Evolutionary conservation across 805 yeast species (phyloP), one percentile per base, ranked within the genome.

Genomic region (Saturnispora silvae): DNA sequence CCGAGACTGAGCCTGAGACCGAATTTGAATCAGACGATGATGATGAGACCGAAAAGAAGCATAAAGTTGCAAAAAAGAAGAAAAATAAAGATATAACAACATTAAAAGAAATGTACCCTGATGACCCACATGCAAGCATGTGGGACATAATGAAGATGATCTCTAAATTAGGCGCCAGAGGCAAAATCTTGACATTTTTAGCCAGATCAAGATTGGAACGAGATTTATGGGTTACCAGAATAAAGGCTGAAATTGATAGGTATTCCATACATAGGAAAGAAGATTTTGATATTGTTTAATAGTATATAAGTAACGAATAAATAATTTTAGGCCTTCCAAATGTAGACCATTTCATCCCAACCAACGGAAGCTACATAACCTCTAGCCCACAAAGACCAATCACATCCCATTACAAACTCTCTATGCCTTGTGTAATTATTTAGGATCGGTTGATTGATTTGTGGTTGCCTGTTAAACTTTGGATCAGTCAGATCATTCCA

Each of bases 311-410:
- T 24, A 30, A 40, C 17, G 32, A 24, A 11, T 26, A 6, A 13
- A 13, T 26, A 13, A n/a, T 26, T 23, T 20, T 25, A 36, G 9
- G 82, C 73, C 47, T 81, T 86, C 94, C 95, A 92, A 6, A 92
- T 70, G 53, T 81, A 79, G 5, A 86, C 78, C 81, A 84, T 85
- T 52, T 89, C 95, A 61, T 89, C 98, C 95, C 96, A 89, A 2
- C 95, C 96, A 0, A 87, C 79, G 13, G 95, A 78, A 8, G 92
- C 94, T 14, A 81, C 86, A 86, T 92, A 87, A 1, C 96, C 96
- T 47, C 77, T 78, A 3, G 97, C 98, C 96, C 96, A 89, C 35
- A 92, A 59, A 46, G 94, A 80, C 82, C 95, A 92, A 61, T 92
- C 97, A 45, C 87, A 81, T 14, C 94, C 96, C 48, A 82, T 74